Evolutionary conservation across 331 rosid genomes (phyloP).

Genomic region (Saraca asoca): DNA sequence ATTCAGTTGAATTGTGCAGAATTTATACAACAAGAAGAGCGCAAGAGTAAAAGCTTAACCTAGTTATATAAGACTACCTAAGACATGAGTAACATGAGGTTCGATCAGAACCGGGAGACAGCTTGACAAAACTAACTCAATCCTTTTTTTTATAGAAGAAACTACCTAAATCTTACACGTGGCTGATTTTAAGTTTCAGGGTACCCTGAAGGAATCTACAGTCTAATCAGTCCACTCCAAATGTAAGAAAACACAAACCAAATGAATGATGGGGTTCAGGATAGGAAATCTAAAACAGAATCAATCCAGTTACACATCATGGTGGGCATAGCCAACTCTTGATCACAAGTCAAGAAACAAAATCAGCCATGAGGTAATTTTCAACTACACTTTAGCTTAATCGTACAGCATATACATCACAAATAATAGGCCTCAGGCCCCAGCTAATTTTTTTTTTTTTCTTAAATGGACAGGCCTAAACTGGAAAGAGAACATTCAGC

Average conservation of each 20-base stretch:
- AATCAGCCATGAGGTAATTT: neutral
- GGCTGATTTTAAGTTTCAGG: neutral
- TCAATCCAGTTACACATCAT: neutral
- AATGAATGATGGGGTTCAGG: neutral
- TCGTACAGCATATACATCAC: neutral
- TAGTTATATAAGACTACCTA: no score
- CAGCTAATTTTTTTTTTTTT: neutral
- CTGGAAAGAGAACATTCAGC: neutral
- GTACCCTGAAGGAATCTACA: neutral
- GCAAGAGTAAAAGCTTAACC: no score
- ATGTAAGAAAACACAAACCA: neutral
- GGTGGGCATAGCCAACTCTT: neutral
- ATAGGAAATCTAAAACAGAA: neutral
- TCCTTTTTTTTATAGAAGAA: no score
- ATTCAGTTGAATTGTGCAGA: no score
- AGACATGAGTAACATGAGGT: no score
- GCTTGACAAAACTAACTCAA: no score
- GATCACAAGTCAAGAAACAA: neutral
- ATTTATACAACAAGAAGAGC: no score
- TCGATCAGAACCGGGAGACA: no score
- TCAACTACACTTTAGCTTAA: neutral
- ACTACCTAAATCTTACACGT: no score
- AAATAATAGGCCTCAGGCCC: constrained; percentile 5
- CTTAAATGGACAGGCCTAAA: neutral
- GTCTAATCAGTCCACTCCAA: neutral